Percentiles rank a stretch among this genome's conserved stretches.
phyloP scores from a whole-genome alignment of 2,329 filamentous ascomycete species.

The Venturia carpophila region DNA sequence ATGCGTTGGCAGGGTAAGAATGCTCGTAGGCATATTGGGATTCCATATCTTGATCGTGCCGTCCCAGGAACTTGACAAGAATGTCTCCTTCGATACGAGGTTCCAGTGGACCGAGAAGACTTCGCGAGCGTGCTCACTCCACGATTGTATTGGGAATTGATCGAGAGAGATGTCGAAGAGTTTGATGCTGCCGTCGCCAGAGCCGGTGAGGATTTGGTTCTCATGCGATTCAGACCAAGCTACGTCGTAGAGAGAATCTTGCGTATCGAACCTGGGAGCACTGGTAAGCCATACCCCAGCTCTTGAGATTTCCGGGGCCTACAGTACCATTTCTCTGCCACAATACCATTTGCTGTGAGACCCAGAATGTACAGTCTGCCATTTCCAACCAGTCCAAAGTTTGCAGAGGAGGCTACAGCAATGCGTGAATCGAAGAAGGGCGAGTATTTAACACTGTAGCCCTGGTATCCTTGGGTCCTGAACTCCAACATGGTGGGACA shows the following conservation, averaged over 20 bases:
- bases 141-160: conserved; percentile 82
- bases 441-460: conserved; percentile 95
- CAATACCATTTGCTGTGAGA: conserved; percentile 74
- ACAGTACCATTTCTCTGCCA: conserved; percentile 68
- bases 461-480: conserved; percentile 87
- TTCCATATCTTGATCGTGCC: conserved; percentile 95
- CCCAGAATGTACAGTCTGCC: conserved; percentile 79
- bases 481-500: conserved; percentile 72
- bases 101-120: conserved; percentile 93
- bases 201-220: conserved; percentile 82
- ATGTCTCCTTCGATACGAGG: conserved; percentile 79
- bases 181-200: conserved; percentile 90
- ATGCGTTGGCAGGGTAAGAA: conserved; percentile 83
- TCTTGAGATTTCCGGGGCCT: conserved; percentile 22
- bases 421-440: conserved; percentile 95
- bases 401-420: conserved; percentile 81
- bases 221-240: conserved; percentile 96
- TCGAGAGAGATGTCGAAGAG: conserved; percentile 78
- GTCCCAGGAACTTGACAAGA: conserved; percentile 90
- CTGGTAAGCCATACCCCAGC: conserved; percentile 5
- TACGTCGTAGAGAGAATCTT: conserved; percentile 91
- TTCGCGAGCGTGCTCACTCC: conserved; percentile 88
- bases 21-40: conserved; percentile 62
- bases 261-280: conserved; percentile 75
- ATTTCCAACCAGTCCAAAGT: conserved; percentile 96